Evolutionary conservation across 805 yeast species (phyloP).

Genomic region (Lachancea nothofagi): DNA sequence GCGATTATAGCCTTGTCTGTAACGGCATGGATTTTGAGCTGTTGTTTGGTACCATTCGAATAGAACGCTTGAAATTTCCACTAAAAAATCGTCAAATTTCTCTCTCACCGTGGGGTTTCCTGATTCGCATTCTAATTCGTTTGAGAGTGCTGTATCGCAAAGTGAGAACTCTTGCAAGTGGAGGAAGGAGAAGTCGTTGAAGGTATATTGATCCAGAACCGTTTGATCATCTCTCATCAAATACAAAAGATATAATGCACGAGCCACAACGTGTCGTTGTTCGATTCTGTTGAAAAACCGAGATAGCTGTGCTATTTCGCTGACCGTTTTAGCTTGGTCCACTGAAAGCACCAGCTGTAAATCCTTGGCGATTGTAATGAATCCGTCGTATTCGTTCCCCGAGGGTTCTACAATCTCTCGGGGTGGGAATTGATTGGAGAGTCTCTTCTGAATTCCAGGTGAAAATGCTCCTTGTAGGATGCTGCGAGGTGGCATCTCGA

Average conservation of each 20-base stretch:
- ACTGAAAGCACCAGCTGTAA: slow-evolving; percentile 34
- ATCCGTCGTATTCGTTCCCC: slow-evolving; percentile 27
- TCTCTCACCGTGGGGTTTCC: slow-evolving; percentile 2
- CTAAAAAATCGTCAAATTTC: slow-evolving; percentile 22
- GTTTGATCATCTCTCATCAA: slow-evolving; percentile 57
- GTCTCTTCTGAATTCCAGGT: slow-evolving; percentile 42
- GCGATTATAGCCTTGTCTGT: slow-evolving; percentile 66
- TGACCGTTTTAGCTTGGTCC: slow-evolving; percentile 24
- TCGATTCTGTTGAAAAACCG: slow-evolving; percentile 30
- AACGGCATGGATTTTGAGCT: slow-evolving; percentile 72
- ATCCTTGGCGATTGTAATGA: slow-evolving; percentile 35
- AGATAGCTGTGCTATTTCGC: slow-evolving; percentile 33
- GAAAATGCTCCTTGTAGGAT: slow-evolving; percentile 37
- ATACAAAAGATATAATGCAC: slow-evolving; percentile 59
- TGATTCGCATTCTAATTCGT: slow-evolving; percentile 3
- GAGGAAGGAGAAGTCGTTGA: slow-evolving; percentile 36
- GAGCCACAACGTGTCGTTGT: slow-evolving; percentile 42
- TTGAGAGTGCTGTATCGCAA: slow-evolving; percentile 11
- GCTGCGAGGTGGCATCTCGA: slow-evolving; percentile 8
- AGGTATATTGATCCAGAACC: slow-evolving; percentile 45
- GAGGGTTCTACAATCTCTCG: slow-evolving; percentile 30
- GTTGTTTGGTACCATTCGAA: slow-evolving; percentile 40
- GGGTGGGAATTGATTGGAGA: slow-evolving; percentile 46
- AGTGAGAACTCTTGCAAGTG: slow-evolving; percentile 40
- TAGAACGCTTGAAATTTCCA: slow-evolving; percentile 44